Base-by-base conservation (phyloP, 2,329 filamentous ascomycete genomes). In the Epichloe amarillans region DNA sequence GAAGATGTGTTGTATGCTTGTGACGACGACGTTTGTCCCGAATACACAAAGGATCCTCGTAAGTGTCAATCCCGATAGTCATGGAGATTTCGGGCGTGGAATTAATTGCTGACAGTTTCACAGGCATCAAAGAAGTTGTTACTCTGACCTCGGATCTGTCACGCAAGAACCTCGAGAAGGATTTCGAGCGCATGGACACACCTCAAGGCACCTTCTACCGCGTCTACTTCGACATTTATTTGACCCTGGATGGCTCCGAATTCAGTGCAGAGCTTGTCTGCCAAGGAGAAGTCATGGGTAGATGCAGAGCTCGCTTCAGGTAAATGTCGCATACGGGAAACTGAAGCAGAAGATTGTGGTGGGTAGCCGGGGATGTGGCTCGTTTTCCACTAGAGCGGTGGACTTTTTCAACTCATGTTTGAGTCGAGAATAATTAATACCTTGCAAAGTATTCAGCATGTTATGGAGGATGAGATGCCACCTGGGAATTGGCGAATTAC, bases 31-130 rank as follows among this genome's bases (percentile, higher is more conserved):
- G 88, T 95, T 49, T 97, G 91, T 69, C 93, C 93, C 1, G 93
- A 97, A 68, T 98, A 98, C 67, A 97, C 91, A 59, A 98, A 97
- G 69, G 93, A 98, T 80, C 91, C 93, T 60, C 88, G 93, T 95
- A 83, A 83, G 90, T 86, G 55, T 30, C 36, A 23, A 12, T 23
- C 17, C 6, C 12, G 19, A 4, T 19, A 6, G 35, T 30, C 21
- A 30, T n/a, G 6, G 5, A 6, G 10, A 30, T 30, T 15, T 12
- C 5, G 30, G 8, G 5, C 15, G n/a, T 44, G 14, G 7, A 30
- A 19, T 17, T 17, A 1, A 14, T 23, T 52, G 57, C 66, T 67
- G 65, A 64, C 57, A 46, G 47, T 15, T 51, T 54, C 5, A 56
- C 58, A 96, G 91, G 90, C 59, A 97, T 97, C 79, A 97, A 97